Percentiles rank a stretch among this genome's conserved stretches.
phyloP scores from a whole-genome alignment of 83 land plant species.

The Diphasiastrum complanatum region DNA sequence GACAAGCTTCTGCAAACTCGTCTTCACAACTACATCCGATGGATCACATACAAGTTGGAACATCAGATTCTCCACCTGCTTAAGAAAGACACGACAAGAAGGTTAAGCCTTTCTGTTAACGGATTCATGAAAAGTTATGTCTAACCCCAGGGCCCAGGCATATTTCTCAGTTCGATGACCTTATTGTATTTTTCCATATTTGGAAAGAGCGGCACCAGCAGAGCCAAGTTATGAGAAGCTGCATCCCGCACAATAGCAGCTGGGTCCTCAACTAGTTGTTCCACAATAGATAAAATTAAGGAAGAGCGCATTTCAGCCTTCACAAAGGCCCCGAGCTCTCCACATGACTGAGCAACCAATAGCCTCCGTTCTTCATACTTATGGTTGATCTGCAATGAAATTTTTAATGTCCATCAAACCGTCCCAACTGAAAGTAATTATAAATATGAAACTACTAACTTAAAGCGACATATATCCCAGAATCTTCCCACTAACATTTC shows the following conservation, averaged over 20 bases:
- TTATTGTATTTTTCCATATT: slow-evolving; percentile 93
- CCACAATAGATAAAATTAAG: slow-evolving; percentile 82
- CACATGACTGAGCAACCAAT: slow-evolving; percentile 96
- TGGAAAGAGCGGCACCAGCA: slow-evolving; percentile 90
- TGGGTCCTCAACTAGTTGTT: slow-evolving; percentile 81
- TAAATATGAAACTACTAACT: too few species aligned
- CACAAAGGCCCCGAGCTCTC: slow-evolving; percentile 88
- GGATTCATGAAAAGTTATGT: too few species aligned
- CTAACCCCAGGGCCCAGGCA: background rate
- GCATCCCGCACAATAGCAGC: slow-evolving; percentile 90
- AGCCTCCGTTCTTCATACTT: slow-evolving; percentile 90
- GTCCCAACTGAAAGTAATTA: too few species aligned
- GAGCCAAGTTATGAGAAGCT: slow-evolving; percentile 84
- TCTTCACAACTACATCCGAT: slow-evolving; percentile 77
- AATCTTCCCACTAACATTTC: too few species aligned
- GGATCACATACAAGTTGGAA: slow-evolving; percentile 87
- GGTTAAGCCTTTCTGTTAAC: too few species aligned
- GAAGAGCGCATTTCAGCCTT: slow-evolving; percentile 89
- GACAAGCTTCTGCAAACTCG: slow-evolving; percentile 66
- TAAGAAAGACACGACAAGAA: background rate
- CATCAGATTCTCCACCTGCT: slow-evolving; percentile 89
- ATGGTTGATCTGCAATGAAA: slow-evolving; percentile 67
- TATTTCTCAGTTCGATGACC: slow-evolving; percentile 57
- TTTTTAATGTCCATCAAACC: background rate
- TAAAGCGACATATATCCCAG: too few species aligned